These are phyloP conservation scores for Sporothrix protearum DNA, from an alignment of 2,329 filamentous ascomycete genomes.

Conservation along the genomic window DNA sequence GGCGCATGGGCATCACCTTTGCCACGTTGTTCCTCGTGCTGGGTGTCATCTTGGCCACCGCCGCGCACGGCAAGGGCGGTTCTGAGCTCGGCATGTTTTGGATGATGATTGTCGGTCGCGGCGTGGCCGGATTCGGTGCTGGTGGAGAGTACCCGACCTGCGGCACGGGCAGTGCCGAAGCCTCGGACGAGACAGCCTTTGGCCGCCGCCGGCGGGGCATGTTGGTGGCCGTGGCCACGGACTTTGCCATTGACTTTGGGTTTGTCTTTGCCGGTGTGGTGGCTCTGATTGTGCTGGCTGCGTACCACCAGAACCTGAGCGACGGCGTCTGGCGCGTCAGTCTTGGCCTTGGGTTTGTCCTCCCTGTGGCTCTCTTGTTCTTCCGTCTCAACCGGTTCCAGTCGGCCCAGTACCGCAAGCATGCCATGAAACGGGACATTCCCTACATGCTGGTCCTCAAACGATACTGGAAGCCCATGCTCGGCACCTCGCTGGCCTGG, in stretches of 20 bases:
- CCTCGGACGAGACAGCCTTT: slow-evolving; percentile 10
- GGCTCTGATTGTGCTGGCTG: slow-evolving; percentile 68
- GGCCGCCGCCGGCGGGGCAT: slow-evolving; percentile 12
- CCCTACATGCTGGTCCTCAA: slow-evolving; percentile 48
- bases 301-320: slow-evolving; percentile 41
- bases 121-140: slow-evolving; percentile 43
- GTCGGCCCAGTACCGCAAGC: slow-evolving; percentile 27
- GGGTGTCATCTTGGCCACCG: slow-evolving; percentile 46
- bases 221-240: slow-evolving; percentile 49
- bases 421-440: slow-evolving; percentile 37
- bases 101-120: slow-evolving; percentile 47
- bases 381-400: slow-evolving; percentile 46
- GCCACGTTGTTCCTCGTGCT: slow-evolving; percentile 44
- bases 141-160: slow-evolving; percentile 32
- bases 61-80: slow-evolving; percentile 39
- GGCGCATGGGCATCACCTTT: slow-evolving; percentile 46
- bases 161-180: slow-evolving; percentile 2
- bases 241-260: slow-evolving; percentile 46
- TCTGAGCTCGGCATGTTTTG: slow-evolving; percentile 43
- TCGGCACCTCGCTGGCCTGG: slow-evolving; percentile 49
- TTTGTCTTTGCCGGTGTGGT: slow-evolving; percentile 83
- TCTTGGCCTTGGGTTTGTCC: slow-evolving; percentile 44
- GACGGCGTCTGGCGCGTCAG: slow-evolving; percentile 49
- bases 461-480: slow-evolving; percentile 47
- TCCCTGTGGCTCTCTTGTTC: slow-evolving; percentile 50